Evolutionary conservation across 2,329 filamentous ascomycete genomes (phyloP).

Genomic region (Thyridium curvatum): DNA sequence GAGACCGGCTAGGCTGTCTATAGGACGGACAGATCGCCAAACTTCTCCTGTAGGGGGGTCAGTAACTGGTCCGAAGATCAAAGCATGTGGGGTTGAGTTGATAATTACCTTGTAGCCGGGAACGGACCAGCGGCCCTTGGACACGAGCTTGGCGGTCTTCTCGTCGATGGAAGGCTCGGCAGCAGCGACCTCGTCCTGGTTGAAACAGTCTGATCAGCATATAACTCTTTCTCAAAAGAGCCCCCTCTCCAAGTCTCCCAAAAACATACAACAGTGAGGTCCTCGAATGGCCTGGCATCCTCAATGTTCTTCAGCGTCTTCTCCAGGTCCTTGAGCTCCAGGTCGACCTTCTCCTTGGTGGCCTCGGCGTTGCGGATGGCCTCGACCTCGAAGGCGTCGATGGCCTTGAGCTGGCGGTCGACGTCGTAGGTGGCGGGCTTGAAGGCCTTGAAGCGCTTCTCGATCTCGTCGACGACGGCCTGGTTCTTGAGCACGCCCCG

Average conservation of each 20-base stretch:
- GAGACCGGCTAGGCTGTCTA: conserved; percentile 48
- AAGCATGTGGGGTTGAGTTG: neutral
- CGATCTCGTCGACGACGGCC: conserved; percentile 91
- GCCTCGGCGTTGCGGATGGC: conserved; percentile 94
- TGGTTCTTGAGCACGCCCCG: conserved; percentile 91
- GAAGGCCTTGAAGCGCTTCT: conserved; percentile 89
- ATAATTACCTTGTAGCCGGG: conserved; percentile 92
- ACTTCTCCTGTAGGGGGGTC: conserved; percentile 73
- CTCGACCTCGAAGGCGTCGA: conserved; percentile 96
- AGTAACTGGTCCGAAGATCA: neutral
- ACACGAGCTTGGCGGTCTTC: conserved; percentile 90
- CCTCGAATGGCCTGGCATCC: conserved; percentile 89
- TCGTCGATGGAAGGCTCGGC: conserved; percentile 96
- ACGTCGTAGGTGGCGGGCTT: conserved; percentile 93
- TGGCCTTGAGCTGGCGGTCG: conserved; percentile 89
- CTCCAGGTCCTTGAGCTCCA: conserved; percentile 88
- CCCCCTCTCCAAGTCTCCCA: too few relatives aligned
- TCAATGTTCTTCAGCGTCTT: conserved; percentile 97
- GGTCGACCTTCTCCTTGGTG: conserved; percentile 93
- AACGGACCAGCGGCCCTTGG: conserved; percentile 96
- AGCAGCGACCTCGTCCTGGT: conserved; percentile 85
- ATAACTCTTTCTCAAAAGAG: too few relatives aligned
- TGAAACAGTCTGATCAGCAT: conserved; percentile 19
- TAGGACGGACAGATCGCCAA: conserved; percentile 91
- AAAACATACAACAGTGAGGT: conserved; percentile 87